phyloP scores from a whole-genome alignment of 2,329 filamentous ascomycete species.

The Botrytis elliptica region DNA sequence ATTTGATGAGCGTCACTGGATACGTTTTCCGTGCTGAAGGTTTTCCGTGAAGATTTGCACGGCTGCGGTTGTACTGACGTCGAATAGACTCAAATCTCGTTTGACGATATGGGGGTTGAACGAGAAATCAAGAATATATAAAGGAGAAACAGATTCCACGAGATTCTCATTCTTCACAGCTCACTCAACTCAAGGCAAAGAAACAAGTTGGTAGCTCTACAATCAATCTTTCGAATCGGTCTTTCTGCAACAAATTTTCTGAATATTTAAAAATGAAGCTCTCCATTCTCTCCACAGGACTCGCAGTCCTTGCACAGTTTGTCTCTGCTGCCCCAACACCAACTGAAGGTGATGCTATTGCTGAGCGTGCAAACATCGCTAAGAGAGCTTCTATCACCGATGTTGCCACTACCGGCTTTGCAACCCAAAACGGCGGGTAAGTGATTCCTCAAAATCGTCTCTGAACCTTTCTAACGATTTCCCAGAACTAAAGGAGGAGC shows the following conservation, averaged over 20 bases:
- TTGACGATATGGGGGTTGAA: not conserved
- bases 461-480: not conserved
- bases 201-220: not conserved
- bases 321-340: slow-evolving; percentile 48
- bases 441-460: not conserved
- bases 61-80: not conserved
- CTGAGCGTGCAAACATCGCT: slow-evolving; percentile 24
- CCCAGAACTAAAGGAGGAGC: slow-evolving; percentile 47
- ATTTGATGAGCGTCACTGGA: not conserved
- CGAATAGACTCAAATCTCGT: not conserved
- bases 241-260: not conserved
- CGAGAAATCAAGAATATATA: not conserved
- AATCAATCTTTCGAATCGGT: not conserved
- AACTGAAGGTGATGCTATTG: slow-evolving; percentile 41
- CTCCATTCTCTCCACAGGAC: slow-evolving; percentile 46
- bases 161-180: not conserved
- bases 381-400: slow-evolving; percentile 48
- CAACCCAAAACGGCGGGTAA: slow-evolving; percentile 43
- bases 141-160: not conserved
- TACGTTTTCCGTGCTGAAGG: not conserved
- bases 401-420: slow-evolving; percentile 44
- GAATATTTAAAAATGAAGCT: slow-evolving; percentile 47
- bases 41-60: not conserved
- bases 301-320: slow-evolving; percentile 44
- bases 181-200: not conserved